Evolutionary conservation across 495 filamentous ascomycete species (phyloP).

Genomic region (Jackrogersella multiformis): DNA sequence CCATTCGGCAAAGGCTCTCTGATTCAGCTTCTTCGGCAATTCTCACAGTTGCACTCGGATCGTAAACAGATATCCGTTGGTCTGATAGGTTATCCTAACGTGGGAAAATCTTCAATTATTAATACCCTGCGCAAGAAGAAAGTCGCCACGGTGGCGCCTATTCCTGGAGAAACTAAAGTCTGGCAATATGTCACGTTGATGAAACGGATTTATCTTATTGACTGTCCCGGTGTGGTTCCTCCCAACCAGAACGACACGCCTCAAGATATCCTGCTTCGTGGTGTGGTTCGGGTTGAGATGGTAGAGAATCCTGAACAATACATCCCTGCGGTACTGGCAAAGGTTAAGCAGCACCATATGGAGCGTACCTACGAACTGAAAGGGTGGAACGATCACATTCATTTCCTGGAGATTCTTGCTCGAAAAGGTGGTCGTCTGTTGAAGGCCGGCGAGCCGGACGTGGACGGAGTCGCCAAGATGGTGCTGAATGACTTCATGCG

Average conservation of each 20-base stretch:
- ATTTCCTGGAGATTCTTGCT: slow-evolving; percentile 87
- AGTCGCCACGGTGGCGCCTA: slow-evolving; percentile 92
- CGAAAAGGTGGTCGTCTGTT: slow-evolving; percentile 86
- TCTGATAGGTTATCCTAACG: slow-evolving; percentile 86
- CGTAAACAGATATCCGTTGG: slow-evolving; percentile 92
- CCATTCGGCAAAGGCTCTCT: slow-evolving; percentile 86
- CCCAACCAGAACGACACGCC: slow-evolving; percentile 82
- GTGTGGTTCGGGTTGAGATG: slow-evolving; percentile 93
- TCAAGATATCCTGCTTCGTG: slow-evolving; percentile 88
- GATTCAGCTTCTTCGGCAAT: slow-evolving; percentile 83
- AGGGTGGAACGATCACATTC: slow-evolving; percentile 73
- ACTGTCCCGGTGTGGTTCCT: slow-evolving; percentile 95
- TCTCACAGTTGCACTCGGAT: slow-evolving; percentile 87
- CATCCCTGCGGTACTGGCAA: slow-evolving; percentile 80
- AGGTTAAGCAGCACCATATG: slow-evolving; percentile 85
- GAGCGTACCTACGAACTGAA: slow-evolving; percentile 92
- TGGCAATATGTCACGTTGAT: slow-evolving; percentile 98
- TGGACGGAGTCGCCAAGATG: slow-evolving; percentile 95
- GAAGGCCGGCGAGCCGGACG: slow-evolving; percentile 89
- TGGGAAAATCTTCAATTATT: slow-evolving; percentile 92
- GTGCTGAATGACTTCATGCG: slow-evolving; percentile 92
- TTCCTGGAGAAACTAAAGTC: slow-evolving; percentile 94
- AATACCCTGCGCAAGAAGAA: slow-evolving; percentile 92
- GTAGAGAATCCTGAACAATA: slow-evolving; percentile 96
- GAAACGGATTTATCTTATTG: slow-evolving; percentile 96